Base-by-base conservation (phyloP, 768 basidiomycete genomes). In the Phanerodontia chrysosporium region DNA sequence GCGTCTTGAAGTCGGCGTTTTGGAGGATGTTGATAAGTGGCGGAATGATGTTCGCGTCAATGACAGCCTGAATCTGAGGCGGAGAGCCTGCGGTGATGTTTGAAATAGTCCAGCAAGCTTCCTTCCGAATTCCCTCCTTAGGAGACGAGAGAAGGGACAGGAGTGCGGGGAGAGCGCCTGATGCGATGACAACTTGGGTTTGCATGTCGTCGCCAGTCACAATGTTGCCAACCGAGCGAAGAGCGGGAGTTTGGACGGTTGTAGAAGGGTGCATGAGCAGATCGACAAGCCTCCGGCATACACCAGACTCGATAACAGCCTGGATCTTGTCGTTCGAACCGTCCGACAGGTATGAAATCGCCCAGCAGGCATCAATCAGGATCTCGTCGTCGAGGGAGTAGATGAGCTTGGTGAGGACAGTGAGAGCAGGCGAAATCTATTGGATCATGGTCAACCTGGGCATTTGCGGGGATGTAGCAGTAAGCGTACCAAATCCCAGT, bases 291-390 rank as follows among this genome's bases (percentile, higher is more conserved):
- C 97, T 87, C 72, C 97, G 85, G 77, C 95, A 97, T 49, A 99
- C 96, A 29, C 96, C 97, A 21, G 92, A 92, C 75, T 98, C 96
- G 67, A 99, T 98, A 58, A 99, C 97, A 30, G 97, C 97, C 74
- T 99, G 97, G 59, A 99, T 99, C 80, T 99, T 99, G 79, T 99
- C 97, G 70, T 97, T 97, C 32, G 95, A 91, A 51, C 97, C 97
- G 72, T 99, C 97, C 1, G 96, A 98, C 39, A 99, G 87, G 76
- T 99, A 99, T 42, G 95, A 98, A 73, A 99, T 96, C 27, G 97
- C 97, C 97, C 97, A 99, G 80, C 97, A 99, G 14, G 97, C 97
- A 72, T 99, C 97, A 69, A 99, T 99, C 68, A 99, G 78, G 65
- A 98, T 98, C 75, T 99, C 97, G 68, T 98, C 97, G 71, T 99